These are phyloP conservation scores for Penicillium robsamsonii DNA, from an alignment of 495 filamentous ascomycete genomes.

Conservation along the genomic window DNA sequence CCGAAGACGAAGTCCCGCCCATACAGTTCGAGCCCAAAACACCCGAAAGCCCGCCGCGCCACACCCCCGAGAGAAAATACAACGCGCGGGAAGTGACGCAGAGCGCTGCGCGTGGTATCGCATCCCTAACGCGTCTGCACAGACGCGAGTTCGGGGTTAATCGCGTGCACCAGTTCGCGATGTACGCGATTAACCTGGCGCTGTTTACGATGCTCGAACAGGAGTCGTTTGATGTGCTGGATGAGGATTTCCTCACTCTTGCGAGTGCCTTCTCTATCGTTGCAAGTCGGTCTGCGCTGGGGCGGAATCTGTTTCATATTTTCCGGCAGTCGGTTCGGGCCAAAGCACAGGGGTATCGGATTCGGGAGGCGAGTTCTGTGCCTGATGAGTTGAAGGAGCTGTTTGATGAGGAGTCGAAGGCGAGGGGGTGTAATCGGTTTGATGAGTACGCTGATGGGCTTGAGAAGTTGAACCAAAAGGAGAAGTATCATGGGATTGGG, in stretches of 20 bases:
- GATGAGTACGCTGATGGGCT: constrained; percentile 40
- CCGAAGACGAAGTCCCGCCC: constrained; percentile 18
- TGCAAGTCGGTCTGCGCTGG: constrained; percentile 39
- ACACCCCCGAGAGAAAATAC: constrained; percentile 27
- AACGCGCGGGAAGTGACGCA: constrained; percentile 24
- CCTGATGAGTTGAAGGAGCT: constrained; percentile 40
- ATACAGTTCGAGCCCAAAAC: constrained; percentile 27
- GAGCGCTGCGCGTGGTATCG: constrained; percentile 35
- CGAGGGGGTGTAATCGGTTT: constrained; percentile 22
- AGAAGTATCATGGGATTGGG: constrained; percentile 34
- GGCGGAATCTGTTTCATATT: constrained; percentile 42
- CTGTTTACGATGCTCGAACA: constrained; percentile 41
- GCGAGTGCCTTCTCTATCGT: constrained; percentile 39
- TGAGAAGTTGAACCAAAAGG: constrained; percentile 39
- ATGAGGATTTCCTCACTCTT: constrained; percentile 39
- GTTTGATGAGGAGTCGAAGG: constrained; percentile 34
- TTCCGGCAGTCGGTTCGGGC: constrained; percentile 39
- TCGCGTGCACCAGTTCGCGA: constrained; percentile 43
- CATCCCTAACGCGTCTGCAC: constrained; percentile 33
- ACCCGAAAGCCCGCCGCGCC: constrained; percentile 34
- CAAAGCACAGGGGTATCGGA: constrained; percentile 33
- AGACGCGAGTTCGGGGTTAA: constrained; percentile 39
- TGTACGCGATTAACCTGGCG: constrained; percentile 47
- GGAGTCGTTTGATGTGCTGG: constrained; percentile 36
- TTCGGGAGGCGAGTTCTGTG: constrained; percentile 24